A percentile compares a stretch with the other conserved stretches of the same genome.
Conservation (phyloP, 352 stramenopile species). For the Globisporangium cylindrosporum region DNA sequence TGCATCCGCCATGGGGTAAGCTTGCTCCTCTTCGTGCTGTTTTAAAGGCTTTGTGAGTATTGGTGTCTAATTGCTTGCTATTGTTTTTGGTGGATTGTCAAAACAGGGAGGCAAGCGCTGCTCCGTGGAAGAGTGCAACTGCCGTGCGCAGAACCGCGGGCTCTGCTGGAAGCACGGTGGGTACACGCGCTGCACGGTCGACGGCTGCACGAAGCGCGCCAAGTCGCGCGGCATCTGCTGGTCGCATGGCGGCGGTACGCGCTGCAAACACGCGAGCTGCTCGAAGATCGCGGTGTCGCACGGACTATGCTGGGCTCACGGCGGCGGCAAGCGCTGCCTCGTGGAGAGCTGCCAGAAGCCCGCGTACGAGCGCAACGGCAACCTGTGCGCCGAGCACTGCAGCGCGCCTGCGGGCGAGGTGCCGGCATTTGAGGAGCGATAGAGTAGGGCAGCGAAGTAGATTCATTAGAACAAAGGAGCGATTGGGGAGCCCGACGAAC, state of each 20-base stretch:
- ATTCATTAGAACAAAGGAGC: not conserved
- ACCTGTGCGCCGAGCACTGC: slow-evolving; percentile 44
- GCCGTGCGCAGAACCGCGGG: slow-evolving; percentile 35
- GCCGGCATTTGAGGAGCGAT: not conserved
- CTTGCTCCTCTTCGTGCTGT: not conserved
- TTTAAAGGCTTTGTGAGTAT: not conserved
- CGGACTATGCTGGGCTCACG: slow-evolving; percentile 52
- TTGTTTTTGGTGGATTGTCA: not conserved
- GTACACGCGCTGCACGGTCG: slow-evolving; percentile 49
- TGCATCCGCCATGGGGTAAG: slow-evolving; percentile 44
- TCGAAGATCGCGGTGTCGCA: slow-evolving; percentile 56
- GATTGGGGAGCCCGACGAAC: not conserved
- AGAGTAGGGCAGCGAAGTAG: not conserved
- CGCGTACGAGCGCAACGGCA: slow-evolving; percentile 59
- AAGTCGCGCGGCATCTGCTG: slow-evolving; percentile 32
- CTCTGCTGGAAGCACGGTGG: slow-evolving; percentile 47
- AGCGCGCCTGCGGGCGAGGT: not conserved
- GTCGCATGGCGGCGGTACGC: slow-evolving; percentile 31
- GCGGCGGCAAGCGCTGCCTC: slow-evolving; percentile 42
- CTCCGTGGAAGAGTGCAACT: slow-evolving; percentile 36
- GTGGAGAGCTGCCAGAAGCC: slow-evolving; percentile 36
- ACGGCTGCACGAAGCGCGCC: slow-evolving; percentile 45
- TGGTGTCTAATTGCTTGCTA: not conserved
- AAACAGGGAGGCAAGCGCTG: slow-evolving; percentile 38
- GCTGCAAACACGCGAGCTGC: slow-evolving; percentile 50